These are phyloP conservation scores for Aspergillus carbonarius DNA, from an alignment of 2,329 filamentous ascomycete genomes.

Conservation along the genomic window DNA sequence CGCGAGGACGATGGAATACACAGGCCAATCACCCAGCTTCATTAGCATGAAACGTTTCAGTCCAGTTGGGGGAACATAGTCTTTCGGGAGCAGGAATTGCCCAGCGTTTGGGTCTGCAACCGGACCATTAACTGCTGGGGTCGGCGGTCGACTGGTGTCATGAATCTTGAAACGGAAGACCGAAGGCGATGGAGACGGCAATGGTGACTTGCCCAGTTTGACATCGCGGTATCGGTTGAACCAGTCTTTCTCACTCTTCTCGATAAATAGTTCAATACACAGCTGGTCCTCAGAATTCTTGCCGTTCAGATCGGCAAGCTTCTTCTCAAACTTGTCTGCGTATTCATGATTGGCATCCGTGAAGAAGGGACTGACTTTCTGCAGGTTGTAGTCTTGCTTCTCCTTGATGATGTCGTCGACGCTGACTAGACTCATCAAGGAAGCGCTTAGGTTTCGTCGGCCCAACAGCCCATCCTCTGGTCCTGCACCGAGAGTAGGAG, in stretches of 20 bases:
- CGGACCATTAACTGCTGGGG: constrained; percentile 24
- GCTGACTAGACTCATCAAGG: constrained; percentile 21
- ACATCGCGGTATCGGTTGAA: constrained; percentile 58
- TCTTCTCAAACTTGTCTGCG: constrained; percentile 57
- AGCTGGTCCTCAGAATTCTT: constrained; percentile 57
- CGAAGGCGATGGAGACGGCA: constrained; percentile 38
- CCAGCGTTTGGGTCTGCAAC: constrained; percentile 41
- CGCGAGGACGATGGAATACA: constrained; percentile 61
- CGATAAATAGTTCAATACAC: constrained; percentile 64
- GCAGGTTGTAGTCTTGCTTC: constrained; percentile 60
- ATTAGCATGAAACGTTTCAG: constrained; percentile 55
- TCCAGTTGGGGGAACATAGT: constrained; percentile 57
- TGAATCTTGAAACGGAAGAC: constrained; percentile 37
- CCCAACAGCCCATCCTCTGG: not conserved
- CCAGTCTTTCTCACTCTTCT: constrained; percentile 66
- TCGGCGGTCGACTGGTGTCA: constrained; percentile 33
- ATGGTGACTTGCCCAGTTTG: constrained; percentile 50
- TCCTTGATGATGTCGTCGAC: constrained; percentile 58
- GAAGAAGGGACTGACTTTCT: constrained; percentile 67
- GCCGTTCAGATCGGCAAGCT: constrained; percentile 56
- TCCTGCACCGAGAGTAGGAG: not conserved
- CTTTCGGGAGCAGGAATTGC: constrained; percentile 54
- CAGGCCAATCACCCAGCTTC: constrained; percentile 60
- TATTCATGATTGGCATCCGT: constrained; percentile 62
- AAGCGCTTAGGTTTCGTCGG: not conserved